phyloP scores from a whole-genome alignment of 495 filamentous ascomycete genomes.

The Talaromyces thailandensis region DNA sequence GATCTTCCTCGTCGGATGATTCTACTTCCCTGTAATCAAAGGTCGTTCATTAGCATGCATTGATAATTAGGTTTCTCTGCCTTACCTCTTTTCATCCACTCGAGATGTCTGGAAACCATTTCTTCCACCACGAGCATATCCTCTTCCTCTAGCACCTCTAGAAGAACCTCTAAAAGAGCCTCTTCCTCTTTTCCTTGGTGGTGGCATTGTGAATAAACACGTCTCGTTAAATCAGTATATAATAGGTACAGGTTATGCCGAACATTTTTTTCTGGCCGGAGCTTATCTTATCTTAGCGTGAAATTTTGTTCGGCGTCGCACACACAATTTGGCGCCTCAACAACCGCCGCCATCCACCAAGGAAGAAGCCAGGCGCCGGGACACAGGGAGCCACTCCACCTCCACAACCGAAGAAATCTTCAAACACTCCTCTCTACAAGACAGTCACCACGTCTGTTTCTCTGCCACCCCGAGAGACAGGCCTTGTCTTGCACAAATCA shows the following conservation, averaged over 20 bases:
- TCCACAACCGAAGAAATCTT: slow-evolving; percentile 14
- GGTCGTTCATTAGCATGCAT: not conserved
- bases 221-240: not conserved
- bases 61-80: not conserved
- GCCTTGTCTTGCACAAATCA: slow-evolving; percentile 22
- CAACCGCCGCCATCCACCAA: not conserved
- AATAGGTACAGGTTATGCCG: not conserved
- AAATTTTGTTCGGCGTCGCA: slow-evolving; percentile 36
- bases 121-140: slow-evolving; percentile 13
- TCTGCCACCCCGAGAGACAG: not conserved
- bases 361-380: slow-evolving; percentile 11
- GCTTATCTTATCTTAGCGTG: slow-evolving; percentile 50
- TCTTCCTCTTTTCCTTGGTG: slow-evolving; percentile 20
- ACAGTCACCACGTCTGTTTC: slow-evolving; percentile 9
- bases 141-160: slow-evolving; percentile 22
- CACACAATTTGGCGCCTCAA: slow-evolving; percentile 25
- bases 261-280: slow-evolving; percentile 4
- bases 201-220: slow-evolving; percentile 11
- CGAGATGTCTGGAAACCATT: slow-evolving; percentile 29
- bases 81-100: slow-evolving; percentile 33
- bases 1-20: slow-evolving; percentile 22
- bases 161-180: slow-evolving; percentile 16
- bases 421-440: slow-evolving; percentile 6
- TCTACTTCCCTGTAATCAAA: slow-evolving; percentile 20
- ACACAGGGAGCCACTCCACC: slow-evolving; percentile 17